phyloP scores from a whole-genome alignment of 1,284 basidiomycete species.

The Ganoderma resinaceum region DNA sequence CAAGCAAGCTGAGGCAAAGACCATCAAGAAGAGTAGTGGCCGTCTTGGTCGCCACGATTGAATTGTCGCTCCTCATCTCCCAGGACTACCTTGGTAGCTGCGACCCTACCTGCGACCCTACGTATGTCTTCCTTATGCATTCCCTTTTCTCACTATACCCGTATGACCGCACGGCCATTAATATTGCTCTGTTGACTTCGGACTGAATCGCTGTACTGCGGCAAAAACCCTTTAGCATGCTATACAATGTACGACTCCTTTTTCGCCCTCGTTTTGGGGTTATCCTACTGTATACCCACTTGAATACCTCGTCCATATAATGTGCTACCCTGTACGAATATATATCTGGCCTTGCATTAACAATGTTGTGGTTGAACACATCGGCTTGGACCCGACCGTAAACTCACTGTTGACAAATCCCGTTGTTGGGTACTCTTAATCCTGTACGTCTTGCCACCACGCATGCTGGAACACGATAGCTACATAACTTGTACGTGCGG shows the following conservation, averaged over 20 bases:
- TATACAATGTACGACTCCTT: not conserved
- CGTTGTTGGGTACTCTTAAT: no score
- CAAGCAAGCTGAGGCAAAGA: constrained; percentile 65
- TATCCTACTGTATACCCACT: not conserved
- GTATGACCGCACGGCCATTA: not conserved
- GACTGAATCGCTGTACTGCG: not conserved
- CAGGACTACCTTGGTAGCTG: not conserved
- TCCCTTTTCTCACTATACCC: constrained; percentile 5
- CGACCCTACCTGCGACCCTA: not conserved
- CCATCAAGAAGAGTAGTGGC: constrained; percentile 59
- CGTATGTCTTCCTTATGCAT: not conserved
- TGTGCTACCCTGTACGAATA: no score
- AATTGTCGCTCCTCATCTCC: constrained; percentile 19
- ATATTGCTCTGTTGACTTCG: not conserved
- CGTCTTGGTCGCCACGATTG: constrained; percentile 63
- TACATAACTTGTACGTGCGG: no score
- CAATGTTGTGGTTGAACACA: no score
- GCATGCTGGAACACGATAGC: no score
- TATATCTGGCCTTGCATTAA: no score
- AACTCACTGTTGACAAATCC: no score
- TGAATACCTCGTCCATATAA: not conserved
- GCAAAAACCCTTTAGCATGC: not conserved
- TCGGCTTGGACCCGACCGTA: no score
- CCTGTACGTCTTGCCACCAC: no score
- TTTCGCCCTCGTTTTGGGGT: not conserved